A percentile compares a stretch with the other conserved stretches of the same genome.
phyloP scores from a whole-genome alignment of 345 rosid species.

The Salix koriyanagi region DNA sequence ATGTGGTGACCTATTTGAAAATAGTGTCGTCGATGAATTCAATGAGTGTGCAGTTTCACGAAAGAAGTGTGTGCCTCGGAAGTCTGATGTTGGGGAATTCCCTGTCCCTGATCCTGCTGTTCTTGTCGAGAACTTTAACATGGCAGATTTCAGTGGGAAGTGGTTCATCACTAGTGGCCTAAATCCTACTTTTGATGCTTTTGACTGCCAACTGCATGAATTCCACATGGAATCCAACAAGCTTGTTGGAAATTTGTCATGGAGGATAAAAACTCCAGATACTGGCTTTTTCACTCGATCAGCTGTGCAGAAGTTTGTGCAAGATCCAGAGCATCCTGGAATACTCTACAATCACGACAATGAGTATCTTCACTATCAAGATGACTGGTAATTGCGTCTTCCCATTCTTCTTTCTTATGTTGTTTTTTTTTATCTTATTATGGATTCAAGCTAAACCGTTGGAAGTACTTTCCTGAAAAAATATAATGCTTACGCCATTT shows the following conservation, averaged over 20 bases:
- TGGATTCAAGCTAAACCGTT: background rate
- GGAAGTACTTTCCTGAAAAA: background rate
- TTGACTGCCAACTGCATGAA: conserved; percentile 86
- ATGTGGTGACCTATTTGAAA: conserved; percentile 90
- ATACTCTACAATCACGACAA: conserved; percentile 80
- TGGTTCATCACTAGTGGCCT: conserved; percentile 92
- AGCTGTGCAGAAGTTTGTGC: conserved; percentile 59
- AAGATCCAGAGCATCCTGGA: conserved; percentile 73
- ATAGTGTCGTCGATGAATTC: conserved; percentile 83
- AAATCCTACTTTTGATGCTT: conserved; percentile 80
- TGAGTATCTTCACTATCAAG: conserved; percentile 92
- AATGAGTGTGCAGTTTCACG: conserved; percentile 90
- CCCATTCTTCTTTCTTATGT: background rate
- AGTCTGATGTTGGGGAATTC: conserved; percentile 86
- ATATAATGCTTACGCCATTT: background rate
- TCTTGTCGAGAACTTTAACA: conserved; percentile 68
- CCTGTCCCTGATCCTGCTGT: conserved; percentile 74
- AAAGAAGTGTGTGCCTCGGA: conserved; percentile 83
- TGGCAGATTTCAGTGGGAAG: conserved; percentile 70
- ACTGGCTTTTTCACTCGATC: conserved; percentile 73
- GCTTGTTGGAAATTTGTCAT: conserved; percentile 71
- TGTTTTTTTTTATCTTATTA: background rate
- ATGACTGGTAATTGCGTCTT: conserved; percentile 63
- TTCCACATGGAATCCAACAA: conserved; percentile 63
- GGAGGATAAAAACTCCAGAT: conserved; percentile 84